A percentile compares a stretch with the other conserved stretches of the same genome.
These are phyloP conservation scores for Fraxinus dipetala DNA, from an alignment of 305 asterid species.

Conservation along the genomic window DNA sequence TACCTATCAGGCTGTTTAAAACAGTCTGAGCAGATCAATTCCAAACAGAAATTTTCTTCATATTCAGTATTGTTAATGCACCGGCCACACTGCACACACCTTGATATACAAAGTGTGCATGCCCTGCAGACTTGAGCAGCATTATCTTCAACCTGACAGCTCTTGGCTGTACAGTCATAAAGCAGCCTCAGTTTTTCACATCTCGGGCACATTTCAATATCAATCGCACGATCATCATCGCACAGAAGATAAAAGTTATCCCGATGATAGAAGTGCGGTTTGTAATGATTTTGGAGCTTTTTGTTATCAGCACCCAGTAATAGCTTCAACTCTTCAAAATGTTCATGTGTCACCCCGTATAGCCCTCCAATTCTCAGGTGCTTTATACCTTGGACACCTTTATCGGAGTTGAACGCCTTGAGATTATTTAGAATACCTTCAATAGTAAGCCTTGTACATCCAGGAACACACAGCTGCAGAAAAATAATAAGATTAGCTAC, in stretches of 20 bases:
- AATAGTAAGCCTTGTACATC: conserved; percentile 66
- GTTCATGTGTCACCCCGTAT: conserved; percentile 54
- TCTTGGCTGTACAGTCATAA: conserved; percentile 76
- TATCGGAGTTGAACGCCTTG: conserved; percentile 41
- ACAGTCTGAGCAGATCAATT: conserved; percentile 61
- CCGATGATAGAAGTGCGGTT: conserved; percentile 55
- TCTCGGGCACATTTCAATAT: conserved; percentile 71
- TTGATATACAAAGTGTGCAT: conserved; percentile 61
- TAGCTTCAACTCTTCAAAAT: conserved; percentile 44
- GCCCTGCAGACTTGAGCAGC: conserved; percentile 56
- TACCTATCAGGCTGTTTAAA: conserved; percentile 26
- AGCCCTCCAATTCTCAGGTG: conserved; percentile 67
- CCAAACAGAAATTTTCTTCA: conserved; percentile 73
- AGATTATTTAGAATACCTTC: conserved; percentile 55
- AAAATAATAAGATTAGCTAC: conserved; percentile 17
- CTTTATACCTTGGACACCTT: conserved; percentile 49
- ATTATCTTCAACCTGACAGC: conserved; percentile 50
- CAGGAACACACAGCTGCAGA: conserved; percentile 79
- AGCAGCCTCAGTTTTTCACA: conserved; percentile 65
- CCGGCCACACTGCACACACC: conserved; percentile 79
- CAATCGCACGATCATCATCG: conserved; percentile 71
- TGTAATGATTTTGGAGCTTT: conserved; percentile 30
- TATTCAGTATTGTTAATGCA: conserved; percentile 55
- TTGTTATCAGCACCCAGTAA: conserved; percentile 41
- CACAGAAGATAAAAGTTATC: conserved; percentile 52